Evolutionary conservation across 495 filamentous ascomycete genomes (phyloP), one percentile per base, ranked within the genome.

Genomic region (Parmelia sp.): DNA sequence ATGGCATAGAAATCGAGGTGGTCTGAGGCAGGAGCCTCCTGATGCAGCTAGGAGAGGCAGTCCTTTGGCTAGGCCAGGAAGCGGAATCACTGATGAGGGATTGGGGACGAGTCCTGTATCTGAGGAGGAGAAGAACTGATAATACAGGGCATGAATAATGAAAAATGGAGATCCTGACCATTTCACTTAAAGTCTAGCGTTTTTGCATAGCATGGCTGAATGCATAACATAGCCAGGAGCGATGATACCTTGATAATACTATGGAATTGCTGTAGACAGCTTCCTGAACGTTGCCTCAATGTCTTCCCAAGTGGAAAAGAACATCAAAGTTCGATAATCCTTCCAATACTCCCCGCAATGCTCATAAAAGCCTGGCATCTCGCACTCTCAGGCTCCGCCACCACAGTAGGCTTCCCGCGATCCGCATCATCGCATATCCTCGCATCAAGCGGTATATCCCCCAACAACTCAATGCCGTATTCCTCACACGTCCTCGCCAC

Each of bases 371-470:
- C 88, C 61, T 79, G 74, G 21, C 88, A 86, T 60, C 88, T 79
- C 23, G 79, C 81, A 71, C 90, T 90, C 19, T 86, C 81, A 8
- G 88, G 89, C 70, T 96, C 90, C 7, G 89, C 81, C 23, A 96
- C 91, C 23, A 97, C 90, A 5, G 93, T 97, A 27, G 94, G 94
- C 76, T 86, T 90, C 5, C 94, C 94, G 23, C 83, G 76, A 76
- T 96, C 92, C 12, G 90, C 91, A 79, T 97, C 92, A 68, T 89
- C 86, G 61, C 91, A 96, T 15, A 98, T 92, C 55, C 78, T 81
- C 25, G 88, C 85, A 77, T 97, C 88, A 45, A 99, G 83, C 31
- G 94, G 93, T 49, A 99, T 86, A 77, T 97, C 90, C 3, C 90
- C 94, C 8, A 98, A 75, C 61, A 96, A 81, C 35, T 88, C 82